Evolutionary conservation across 148 eudicot genomes (phyloP).

Genomic region (Fallopia convolvulus): DNA sequence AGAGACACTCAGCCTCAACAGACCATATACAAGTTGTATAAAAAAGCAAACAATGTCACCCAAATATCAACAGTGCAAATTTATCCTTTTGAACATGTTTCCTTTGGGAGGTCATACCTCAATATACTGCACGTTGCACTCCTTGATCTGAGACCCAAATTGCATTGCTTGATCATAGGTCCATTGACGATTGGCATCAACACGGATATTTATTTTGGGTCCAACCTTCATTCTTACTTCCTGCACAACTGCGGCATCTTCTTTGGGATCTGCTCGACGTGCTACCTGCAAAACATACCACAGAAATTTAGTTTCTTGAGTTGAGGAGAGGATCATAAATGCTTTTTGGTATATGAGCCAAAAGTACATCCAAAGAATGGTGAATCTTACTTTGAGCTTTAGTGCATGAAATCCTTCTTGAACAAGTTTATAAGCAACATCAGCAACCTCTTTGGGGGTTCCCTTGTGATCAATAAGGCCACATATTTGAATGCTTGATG

Average conservation of each 20-base stretch:
- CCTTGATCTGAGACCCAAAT: slow-evolving; percentile 60
- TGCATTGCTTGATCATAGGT: slow-evolving; percentile 61
- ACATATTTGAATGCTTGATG: slow-evolving; percentile 55
- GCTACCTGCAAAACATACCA: slow-evolving; percentile 54
- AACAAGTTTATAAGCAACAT: slow-evolving; percentile 50
- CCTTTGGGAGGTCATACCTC: slow-evolving; percentile 41
- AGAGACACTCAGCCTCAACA: neutral
- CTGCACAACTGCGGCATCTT: slow-evolving; percentile 67
- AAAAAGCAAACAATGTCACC: neutral
- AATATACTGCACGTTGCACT: slow-evolving; percentile 71
- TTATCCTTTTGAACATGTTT: neutral
- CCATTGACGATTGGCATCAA: slow-evolving; percentile 94
- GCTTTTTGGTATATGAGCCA: neutral
- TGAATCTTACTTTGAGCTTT: slow-evolving; percentile 65
- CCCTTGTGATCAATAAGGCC: slow-evolving; percentile 81
- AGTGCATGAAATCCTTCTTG: slow-evolving; percentile 74
- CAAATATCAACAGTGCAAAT: neutral
- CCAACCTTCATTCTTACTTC: slow-evolving; percentile 82
- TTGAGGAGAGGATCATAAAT: slow-evolving; percentile 1
- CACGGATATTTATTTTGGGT: slow-evolving; percentile 54
- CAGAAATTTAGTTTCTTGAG: neutral
- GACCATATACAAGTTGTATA: neutral
- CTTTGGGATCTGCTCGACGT: slow-evolving; percentile 68
- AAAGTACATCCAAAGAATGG: neutral
- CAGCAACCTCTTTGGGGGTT: slow-evolving; percentile 66